Base-by-base conservation (phyloP, 768 basidiomycete genomes). In the Suillus sp. region DNA sequence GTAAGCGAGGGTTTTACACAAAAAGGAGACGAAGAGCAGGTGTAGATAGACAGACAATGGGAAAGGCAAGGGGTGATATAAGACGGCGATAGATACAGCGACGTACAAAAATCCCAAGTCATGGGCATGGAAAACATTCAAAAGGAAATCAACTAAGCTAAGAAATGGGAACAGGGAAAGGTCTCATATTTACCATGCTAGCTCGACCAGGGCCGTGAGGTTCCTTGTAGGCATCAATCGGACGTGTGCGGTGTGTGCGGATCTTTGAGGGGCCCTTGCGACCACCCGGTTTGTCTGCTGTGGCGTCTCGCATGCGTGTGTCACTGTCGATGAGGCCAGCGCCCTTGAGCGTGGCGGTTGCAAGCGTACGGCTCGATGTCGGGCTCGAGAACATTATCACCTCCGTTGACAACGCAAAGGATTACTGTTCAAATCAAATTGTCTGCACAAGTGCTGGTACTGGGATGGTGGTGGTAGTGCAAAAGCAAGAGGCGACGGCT, bases 291-390 rank as follows among this genome's bases (percentile, higher is more conserved):
- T 80, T 89, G 77, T 76, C 73, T 20, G 86, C 85, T 10, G 83
- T 80, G 50, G 80, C 78, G 70, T 93, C 91, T 65, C 86, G 84
- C 91, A 93, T 92, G 67, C 79, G 83, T 62, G 86, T 79, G 74
- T 93, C 91, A 62, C 84, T 80, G 81, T 91, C 90, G 65, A 91
- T 88, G 71, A 92, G 86, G 47, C 91, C 91, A 3, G 89, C 90
- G 42, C 77, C 85, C 63, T 87, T 86, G 30, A 92, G 78, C 35
- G 89, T 87, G 62, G 77, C 88, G 63, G 82, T 67, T 25, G 86
- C 89, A 22, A 93, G 76, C 34, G 82, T 72, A 67, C 87, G 84
- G 59, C 83, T 78, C 9, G 86, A 81, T 10, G 89, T 81, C 48
- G 87, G 79, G 64, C 82, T 85, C 50, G 88, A 88, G 72, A 85